Conservation (phyloP, 257 asterid species). For the Solanum tacnaense region DNA sequence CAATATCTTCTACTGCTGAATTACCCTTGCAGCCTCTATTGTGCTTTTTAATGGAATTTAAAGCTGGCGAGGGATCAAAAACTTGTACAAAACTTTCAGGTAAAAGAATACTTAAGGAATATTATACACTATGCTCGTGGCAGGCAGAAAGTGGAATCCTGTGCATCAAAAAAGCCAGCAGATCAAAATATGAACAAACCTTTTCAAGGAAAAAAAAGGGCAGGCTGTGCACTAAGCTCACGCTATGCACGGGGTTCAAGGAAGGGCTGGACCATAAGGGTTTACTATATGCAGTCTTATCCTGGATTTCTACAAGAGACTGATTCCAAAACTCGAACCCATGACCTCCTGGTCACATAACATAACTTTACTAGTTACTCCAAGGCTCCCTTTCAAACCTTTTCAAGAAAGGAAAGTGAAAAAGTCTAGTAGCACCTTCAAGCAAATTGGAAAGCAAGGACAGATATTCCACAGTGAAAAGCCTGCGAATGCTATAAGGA, state of each 20-base stretch:
- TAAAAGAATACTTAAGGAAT: constrained; percentile 43
- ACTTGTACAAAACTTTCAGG: constrained; percentile 45
- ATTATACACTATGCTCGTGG: constrained; percentile 85
- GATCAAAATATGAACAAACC: not conserved
- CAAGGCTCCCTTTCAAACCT: not conserved
- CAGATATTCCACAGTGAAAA: constrained; percentile 54
- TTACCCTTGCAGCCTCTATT: constrained; percentile 51
- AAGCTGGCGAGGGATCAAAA: constrained; percentile 30
- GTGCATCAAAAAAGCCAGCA: constrained; percentile 12
- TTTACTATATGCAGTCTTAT: not conserved
- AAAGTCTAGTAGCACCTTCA: constrained; percentile 46
- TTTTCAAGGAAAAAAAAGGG: not conserved
- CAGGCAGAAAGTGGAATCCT: constrained; percentile 88
- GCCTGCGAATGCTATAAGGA: constrained; percentile 41
- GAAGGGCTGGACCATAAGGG: not conserved
- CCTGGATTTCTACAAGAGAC: not conserved
- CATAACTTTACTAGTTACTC: not conserved
- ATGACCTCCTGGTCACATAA: not conserved
- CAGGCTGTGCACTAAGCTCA: not conserved
- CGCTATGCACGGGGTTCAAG: not conserved
- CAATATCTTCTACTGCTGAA: constrained; percentile 56
- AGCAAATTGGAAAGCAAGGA: constrained; percentile 47
- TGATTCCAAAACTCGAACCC: not conserved
- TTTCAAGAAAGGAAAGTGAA: not conserved
- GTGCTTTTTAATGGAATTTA: constrained; percentile 53